phyloP scores from a whole-genome alignment of 129 eudicot genomes.

The Rutidosis leptorrhynchoides region DNA sequence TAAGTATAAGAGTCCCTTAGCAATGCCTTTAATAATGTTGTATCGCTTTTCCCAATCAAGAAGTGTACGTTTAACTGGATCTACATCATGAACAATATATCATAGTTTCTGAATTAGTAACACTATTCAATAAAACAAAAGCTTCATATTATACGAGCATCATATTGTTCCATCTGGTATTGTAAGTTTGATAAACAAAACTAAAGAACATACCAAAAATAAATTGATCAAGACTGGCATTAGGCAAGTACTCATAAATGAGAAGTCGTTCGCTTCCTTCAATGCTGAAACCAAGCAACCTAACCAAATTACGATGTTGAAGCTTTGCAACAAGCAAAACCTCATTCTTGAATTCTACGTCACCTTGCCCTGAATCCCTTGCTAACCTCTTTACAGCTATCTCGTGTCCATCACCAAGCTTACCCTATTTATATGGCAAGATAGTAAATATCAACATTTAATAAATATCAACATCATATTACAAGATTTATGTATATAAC shows the following conservation, averaged over 20 bases:
- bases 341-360: neutral
- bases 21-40: constrained; percentile 10
- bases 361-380: constrained; percentile 1
- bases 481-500: neutral
- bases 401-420: constrained; percentile 2
- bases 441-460: neutral
- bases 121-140: neutral
- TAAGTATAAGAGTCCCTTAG: constrained; percentile 14
- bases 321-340: constrained; percentile 1
- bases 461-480: neutral
- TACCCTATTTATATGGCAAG: neutral
- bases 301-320: constrained; percentile 10
- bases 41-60: constrained; percentile 6
- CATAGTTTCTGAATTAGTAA: neutral
- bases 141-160: neutral
- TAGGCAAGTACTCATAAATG: constrained; percentile 13
- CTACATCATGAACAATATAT: neutral
- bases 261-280: neutral
- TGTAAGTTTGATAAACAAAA: neutral
- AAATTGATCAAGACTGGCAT: neutral
- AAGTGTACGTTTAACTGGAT: neutral
- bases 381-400: constrained; percentile 13
- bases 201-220: neutral
- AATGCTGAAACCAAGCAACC: constrained; percentile 2
- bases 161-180: neutral